phyloP scores from a whole-genome alignment of 208 protist genomes.

The Crithidia mellificae region DNA sequence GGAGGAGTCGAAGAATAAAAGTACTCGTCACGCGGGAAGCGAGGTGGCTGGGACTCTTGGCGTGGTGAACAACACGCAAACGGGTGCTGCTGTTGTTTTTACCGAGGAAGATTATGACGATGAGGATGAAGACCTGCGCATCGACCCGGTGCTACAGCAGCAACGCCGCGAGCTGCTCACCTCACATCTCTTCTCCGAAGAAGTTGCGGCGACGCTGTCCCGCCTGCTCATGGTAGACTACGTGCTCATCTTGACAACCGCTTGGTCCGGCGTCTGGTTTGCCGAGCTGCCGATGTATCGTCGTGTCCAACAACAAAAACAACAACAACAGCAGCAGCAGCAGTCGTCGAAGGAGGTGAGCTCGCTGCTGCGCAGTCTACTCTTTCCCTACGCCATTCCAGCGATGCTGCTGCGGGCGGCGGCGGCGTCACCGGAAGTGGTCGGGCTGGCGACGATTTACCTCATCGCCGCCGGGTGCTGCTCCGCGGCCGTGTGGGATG shows the following conservation, averaged over 20 bases:
- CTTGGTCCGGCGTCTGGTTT: conserved; percentile 51
- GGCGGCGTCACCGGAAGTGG: conserved; percentile 24
- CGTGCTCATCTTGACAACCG: conserved; percentile 21
- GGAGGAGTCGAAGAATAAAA: too few species aligned
- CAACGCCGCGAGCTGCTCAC: conserved; percentile 58
- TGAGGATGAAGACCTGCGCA: conserved; percentile 16
- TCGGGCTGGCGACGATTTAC: conserved; percentile 49
- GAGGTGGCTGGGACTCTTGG: too few species aligned
- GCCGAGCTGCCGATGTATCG: not conserved
- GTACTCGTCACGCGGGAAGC: too few species aligned
- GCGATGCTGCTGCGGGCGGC: conserved; percentile 39
- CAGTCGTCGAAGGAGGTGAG: conserved; percentile 10
- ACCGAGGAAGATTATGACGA: too few species aligned
- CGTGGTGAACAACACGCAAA: too few species aligned
- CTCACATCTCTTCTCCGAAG: conserved; percentile 49
- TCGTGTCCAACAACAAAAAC: not conserved
- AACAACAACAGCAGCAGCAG: too few species aligned
- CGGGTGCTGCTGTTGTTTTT: too few species aligned
- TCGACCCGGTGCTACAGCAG: conserved; percentile 48
- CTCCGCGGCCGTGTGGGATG: conserved; percentile 27
- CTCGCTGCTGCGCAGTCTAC: conserved; percentile 47
- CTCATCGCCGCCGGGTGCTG: conserved; percentile 43
- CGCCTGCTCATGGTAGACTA: conserved; percentile 61
- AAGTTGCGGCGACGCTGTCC: conserved; percentile 48
- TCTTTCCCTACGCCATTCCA: conserved; percentile 57